These are phyloP conservation scores for Fagopyrum homotropicum DNA, from an alignment of 148 eudicot species.

Conservation along the genomic window DNA sequence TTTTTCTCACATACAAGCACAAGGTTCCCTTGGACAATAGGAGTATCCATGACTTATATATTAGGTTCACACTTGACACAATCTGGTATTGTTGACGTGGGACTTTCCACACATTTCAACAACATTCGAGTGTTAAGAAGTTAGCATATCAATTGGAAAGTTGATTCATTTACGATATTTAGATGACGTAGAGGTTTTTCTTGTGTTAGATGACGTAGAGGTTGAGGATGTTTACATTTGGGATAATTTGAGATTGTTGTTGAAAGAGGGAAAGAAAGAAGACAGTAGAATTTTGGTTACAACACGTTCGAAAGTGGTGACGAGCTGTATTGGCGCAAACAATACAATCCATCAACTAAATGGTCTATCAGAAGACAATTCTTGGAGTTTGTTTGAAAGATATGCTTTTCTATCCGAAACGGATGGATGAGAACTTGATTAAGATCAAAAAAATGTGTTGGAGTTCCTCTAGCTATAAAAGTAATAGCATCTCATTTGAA, in stretches of 20 bases:
- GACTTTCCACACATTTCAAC: no score
- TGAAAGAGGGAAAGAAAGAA: slow-evolving; percentile 16
- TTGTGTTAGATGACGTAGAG: slow-evolving; percentile 32
- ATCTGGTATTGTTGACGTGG: no score
- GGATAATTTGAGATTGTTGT: slow-evolving; percentile 13
- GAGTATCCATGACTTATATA: no score
- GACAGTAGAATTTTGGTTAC: slow-evolving; percentile 31
- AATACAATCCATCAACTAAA: slow-evolving; percentile 7
- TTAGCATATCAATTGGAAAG: slow-evolving; percentile 19
- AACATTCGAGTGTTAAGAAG: background rate
- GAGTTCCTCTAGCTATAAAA: slow-evolving; percentile 32
- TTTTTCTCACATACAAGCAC: no score
- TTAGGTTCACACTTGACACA: no score
- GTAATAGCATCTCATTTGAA: background rate
- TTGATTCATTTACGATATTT: slow-evolving; percentile 13
- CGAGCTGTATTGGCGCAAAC: slow-evolving; percentile 16
- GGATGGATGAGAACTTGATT: background rate
- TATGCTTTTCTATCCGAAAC: slow-evolving; percentile 15
- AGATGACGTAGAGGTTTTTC: background rate
- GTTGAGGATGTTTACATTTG: slow-evolving; percentile 18
- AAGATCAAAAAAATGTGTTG: slow-evolving; percentile 24
- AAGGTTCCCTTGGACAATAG: no score
- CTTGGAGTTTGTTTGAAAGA: slow-evolving; percentile 24
- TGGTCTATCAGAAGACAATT: slow-evolving; percentile 22
- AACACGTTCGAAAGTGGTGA: slow-evolving; percentile 24